Evolutionary conservation across 1,284 basidiomycete species (phyloP).

Genomic region (Moesziomyces globuligerus): DNA sequence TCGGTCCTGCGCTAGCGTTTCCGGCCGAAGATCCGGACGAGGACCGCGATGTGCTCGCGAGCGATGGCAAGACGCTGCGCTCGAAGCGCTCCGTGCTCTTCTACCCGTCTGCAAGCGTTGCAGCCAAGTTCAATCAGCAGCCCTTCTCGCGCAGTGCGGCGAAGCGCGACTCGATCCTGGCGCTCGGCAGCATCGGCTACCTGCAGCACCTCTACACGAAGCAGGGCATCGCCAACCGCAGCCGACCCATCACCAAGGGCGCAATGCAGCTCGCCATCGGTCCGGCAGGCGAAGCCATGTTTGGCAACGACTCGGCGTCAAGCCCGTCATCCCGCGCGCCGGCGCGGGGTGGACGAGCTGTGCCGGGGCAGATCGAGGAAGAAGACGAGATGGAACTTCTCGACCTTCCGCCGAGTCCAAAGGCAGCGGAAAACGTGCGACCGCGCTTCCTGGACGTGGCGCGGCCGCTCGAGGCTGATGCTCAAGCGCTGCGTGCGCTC

Average conservation of each 20-base stretch:
- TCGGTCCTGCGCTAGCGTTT: constrained; percentile 11
- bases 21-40: constrained; percentile 27
- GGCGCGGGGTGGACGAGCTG: too few relatives aligned
- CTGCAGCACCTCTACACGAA: constrained; percentile 57
- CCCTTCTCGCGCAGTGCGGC: constrained; percentile 57
- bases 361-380: constrained; percentile 5
- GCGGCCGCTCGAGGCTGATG: constrained; percentile 50
- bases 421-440: constrained; percentile 17
- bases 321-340: background rate
- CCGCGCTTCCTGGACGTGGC: constrained; percentile 39
- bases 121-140: constrained; percentile 48
- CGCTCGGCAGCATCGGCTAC: constrained; percentile 56
- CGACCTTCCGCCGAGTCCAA: constrained; percentile 39
- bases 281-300: constrained; percentile 43
- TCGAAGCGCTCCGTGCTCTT: constrained; percentile 30
- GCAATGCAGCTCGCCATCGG: constrained; percentile 49
- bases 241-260: constrained; percentile 37
- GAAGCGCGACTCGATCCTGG: constrained; percentile 52
- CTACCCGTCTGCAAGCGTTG: constrained; percentile 42
- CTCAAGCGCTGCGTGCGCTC: constrained; percentile 22
- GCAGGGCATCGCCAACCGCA: constrained; percentile 52
- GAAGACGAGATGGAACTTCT: constrained; percentile 14
- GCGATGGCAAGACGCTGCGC: constrained; percentile 32
- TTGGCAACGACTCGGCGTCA: constrained; percentile 6
- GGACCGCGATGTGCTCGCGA: constrained; percentile 32